phyloP scores from a whole-genome alignment of 441 rosid species.

The Aleurites moluccanus region DNA sequence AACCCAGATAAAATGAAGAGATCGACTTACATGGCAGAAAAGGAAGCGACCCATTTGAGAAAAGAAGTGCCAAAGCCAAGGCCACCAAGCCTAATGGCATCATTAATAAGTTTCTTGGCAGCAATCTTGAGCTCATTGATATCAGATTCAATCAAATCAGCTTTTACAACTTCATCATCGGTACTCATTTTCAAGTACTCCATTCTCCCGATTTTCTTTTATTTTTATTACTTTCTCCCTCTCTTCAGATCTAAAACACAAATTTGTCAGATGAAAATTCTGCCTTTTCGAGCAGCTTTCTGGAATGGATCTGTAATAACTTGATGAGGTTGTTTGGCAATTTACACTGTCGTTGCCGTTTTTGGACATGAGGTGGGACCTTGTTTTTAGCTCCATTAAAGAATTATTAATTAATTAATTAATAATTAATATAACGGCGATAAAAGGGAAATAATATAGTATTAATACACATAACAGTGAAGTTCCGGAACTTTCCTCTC shows the following conservation, averaged over 20 bases:
- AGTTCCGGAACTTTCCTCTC: not conserved
- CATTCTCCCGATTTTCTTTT: slow-evolving; percentile 51
- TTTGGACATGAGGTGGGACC: not conserved
- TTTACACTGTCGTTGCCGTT: not conserved
- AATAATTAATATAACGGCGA: not conserved
- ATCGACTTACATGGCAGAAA: slow-evolving; percentile 67
- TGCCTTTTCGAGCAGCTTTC: not conserved
- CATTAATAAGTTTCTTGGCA: slow-evolving; percentile 46
- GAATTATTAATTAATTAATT: not conserved
- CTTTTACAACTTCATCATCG: too few relatives aligned
- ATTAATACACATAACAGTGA: too few relatives aligned
- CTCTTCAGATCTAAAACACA: slow-evolving; percentile 21
- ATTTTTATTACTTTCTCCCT: too few relatives aligned
- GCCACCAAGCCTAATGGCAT: slow-evolving; percentile 56
- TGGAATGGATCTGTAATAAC: not conserved
- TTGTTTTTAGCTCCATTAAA: not conserved
- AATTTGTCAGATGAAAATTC: not conserved
- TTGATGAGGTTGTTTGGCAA: not conserved
- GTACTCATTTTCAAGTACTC: slow-evolving; percentile 66
- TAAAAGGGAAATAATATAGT: too few relatives aligned
- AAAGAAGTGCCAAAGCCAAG: slow-evolving; percentile 65
- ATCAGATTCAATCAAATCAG: slow-evolving; percentile 51
- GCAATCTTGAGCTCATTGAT: slow-evolving; percentile 51
- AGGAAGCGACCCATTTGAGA: slow-evolving; percentile 70
- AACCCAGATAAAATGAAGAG: not conserved